Base-by-base conservation (phyloP, 1,139 yeast species). In the Saccharomyces hybrid region DNA sequence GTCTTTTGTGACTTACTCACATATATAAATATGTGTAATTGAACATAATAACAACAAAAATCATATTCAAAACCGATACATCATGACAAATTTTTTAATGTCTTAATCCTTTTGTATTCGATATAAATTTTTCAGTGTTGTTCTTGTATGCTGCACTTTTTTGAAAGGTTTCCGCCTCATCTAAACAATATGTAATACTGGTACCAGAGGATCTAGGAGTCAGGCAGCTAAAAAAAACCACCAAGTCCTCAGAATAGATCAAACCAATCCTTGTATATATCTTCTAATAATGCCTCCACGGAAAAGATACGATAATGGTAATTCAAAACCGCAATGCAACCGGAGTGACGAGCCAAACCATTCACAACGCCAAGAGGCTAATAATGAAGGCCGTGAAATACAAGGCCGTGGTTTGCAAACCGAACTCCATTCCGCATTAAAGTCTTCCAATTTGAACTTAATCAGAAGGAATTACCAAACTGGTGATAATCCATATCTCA, bases 371-470 rank as follows among this genome's bases (percentile, higher is more conserved):
- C 13, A 11, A 46, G n/a, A 32, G 11, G 7, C 25, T 16, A 27
- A 38, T 4, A 44, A 32, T 20, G 25, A 27, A 34, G 34, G 16
- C 2, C 23, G 31, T 29, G 51, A 29, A n/a, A 44, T 48, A 23
- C 26, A 49, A 25, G 53, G 55, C 8, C 53, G 57, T 51, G 73
- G 71, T 23, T 53, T 69, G 27, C 55, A 61, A 23, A 63, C 63
- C 0, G 66, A 64, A 31, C 54, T 67, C 13, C 70, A 69, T 50
- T 67, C 71, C 1, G 61, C 64, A 1, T 53, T 69, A n/a, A 51
- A 56, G 23, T 62, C 69, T 1, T 61, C 63, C 2, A 69, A 69
- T 51, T 51, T 64, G 11, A 67, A 66, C 31, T 51, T 69, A 1
- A 57, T 67, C 11, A 11, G 44, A 38, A 62, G 59, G 41, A 59